Conservation (phyloP, 768 basidiomycete species). For the Amanita exitialis region DNA sequence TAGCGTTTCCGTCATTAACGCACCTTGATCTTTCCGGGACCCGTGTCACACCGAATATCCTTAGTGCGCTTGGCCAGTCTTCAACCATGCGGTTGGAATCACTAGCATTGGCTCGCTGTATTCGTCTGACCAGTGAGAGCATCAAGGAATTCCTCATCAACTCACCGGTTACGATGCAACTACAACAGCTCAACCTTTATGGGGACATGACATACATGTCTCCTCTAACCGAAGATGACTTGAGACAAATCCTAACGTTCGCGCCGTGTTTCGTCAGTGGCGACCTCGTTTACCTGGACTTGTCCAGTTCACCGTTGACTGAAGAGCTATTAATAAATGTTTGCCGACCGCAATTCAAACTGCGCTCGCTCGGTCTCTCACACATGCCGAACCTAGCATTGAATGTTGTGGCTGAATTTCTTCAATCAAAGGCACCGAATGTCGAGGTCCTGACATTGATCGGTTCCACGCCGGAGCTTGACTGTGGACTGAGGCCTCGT, state of each 20-base stretch:
- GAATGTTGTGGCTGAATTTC: constrained; percentile 53
- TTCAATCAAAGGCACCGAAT: constrained; percentile 55
- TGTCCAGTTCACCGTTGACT: constrained; percentile 77
- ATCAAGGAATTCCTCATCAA: constrained; percentile 65
- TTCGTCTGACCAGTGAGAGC: constrained; percentile 69
- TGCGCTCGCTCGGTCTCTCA: constrained; percentile 87
- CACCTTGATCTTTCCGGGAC: constrained; percentile 90
- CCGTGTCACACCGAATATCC: constrained; percentile 67
- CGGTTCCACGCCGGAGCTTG: constrained; percentile 67
- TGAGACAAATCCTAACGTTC: constrained; percentile 51
- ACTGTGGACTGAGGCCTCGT: constrained; percentile 37
- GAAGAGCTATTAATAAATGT: constrained; percentile 37
- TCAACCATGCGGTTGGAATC: constrained; percentile 60
- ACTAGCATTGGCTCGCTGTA: constrained; percentile 80
- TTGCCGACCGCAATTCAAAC: constrained; percentile 54
- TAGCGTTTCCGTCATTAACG: constrained; percentile 78
- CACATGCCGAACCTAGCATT: constrained; percentile 70
- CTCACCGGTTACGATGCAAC: constrained; percentile 48
- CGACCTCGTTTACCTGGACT: constrained; percentile 75
- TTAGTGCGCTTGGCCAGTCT: constrained; percentile 55
- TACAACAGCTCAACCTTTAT: constrained; percentile 80
- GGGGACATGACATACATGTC: constrained; percentile 80
- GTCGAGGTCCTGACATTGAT: constrained; percentile 84
- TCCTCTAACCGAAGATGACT: constrained; percentile 56
- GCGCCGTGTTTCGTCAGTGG: constrained; percentile 79